Evolutionary conservation across 1,139 yeast species (phyloP).

Genomic region (Candida frijolesensis): DNA sequence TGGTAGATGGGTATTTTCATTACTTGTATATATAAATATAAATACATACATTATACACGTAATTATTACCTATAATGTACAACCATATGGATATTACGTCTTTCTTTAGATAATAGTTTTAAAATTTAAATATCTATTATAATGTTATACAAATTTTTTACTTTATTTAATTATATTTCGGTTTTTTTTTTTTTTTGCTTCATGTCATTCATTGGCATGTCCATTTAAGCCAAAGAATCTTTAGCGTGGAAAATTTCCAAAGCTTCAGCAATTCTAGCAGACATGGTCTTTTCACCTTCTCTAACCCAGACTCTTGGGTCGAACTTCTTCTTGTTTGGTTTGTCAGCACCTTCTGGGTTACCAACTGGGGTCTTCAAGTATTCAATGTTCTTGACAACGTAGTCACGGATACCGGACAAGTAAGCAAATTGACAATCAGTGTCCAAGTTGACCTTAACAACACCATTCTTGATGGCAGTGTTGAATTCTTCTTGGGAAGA

Average conservation of each 20-base stretch:
- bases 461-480: conserved; percentile 90
- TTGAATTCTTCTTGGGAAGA: conserved; percentile 90
- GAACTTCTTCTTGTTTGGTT: conserved; percentile 98
- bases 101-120: no score
- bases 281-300: conserved; percentile 99
- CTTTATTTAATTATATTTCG: no score
- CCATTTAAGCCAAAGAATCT: conserved; percentile 22
- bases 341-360: conserved; percentile 99
- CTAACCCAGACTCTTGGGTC: conserved; percentile 99
- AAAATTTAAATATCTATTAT: no score
- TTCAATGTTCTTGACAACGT: conserved; percentile 93
- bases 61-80: no score
- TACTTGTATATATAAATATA: no score
- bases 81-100: no score
- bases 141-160: no score
- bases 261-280: conserved; percentile 80
- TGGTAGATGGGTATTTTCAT: no score
- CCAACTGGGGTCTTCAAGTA: conserved; percentile 88
- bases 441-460: conserved; percentile 98
- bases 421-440: conserved; percentile 99
- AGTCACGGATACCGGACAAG: conserved; percentile 96
- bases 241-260: conserved; percentile 84
- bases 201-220: no score
- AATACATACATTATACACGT: no score
- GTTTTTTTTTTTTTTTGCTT: no score